Evolutionary conservation across 306 rosid species (phyloP).

Genomic region (Cotoneaster glaucophyllus): DNA sequence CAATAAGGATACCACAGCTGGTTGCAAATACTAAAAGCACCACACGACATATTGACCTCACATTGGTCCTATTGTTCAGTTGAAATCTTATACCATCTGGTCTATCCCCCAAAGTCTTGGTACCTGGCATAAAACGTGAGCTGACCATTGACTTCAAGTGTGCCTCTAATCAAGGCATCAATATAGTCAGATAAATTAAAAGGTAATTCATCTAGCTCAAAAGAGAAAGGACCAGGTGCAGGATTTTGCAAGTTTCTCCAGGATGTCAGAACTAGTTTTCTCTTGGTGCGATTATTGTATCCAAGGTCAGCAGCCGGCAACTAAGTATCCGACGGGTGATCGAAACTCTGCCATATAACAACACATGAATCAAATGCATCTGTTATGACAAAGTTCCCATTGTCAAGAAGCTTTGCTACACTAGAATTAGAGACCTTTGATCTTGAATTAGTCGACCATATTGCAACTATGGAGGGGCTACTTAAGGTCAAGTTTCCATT

Average conservation of each 20-base stretch:
- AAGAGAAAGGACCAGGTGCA: neutral
- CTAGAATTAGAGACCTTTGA: no score
- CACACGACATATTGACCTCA: neutral
- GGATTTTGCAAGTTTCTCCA: conserved; percentile 7
- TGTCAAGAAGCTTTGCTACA: no score
- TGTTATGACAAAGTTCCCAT: no score
- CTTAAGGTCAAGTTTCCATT: no score
- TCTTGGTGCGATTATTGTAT: neutral
- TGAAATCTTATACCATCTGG: neutral
- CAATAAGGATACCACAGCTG: neutral
- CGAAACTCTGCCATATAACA: no score
- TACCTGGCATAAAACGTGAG: neutral
- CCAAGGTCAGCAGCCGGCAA: conserved; percentile 13
- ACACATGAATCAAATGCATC: no score
- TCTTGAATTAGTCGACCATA: no score
- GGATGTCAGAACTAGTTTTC: neutral
- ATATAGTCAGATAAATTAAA: neutral
- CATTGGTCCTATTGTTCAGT: neutral
- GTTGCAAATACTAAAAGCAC: conserved; percentile 7
- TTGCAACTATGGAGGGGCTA: no score
- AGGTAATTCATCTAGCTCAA: neutral
- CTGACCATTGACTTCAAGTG: conserved; percentile 4
- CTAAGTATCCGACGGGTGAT: no score
- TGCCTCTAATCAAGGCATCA: neutral
- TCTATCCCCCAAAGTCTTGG: neutral